These are phyloP conservation scores for Scleroderma bovista DNA, from an alignment of 768 basidiomycete genomes.

Conservation along the genomic window DNA sequence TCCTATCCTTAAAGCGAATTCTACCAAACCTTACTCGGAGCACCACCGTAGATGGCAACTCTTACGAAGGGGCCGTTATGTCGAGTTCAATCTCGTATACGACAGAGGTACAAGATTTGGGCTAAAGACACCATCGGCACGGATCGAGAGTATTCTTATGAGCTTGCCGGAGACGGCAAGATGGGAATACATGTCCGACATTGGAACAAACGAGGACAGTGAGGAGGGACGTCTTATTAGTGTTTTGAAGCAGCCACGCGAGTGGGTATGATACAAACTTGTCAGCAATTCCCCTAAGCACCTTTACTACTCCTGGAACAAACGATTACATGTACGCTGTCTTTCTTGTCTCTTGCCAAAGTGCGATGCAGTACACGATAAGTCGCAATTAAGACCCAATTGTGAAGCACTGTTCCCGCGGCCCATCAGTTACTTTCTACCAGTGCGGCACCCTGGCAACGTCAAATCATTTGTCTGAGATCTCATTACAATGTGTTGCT, in stretches of 20 bases:
- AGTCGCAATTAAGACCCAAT: too few relatives aligned
- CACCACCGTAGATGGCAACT: slow-evolving; percentile 88
- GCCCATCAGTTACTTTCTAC: too few relatives aligned
- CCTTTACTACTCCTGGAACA: too few relatives aligned
- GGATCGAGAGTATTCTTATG: slow-evolving; percentile 90
- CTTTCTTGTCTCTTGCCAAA: too few relatives aligned
- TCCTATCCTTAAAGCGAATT: slow-evolving; percentile 69
- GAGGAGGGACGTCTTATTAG: slow-evolving; percentile 62
- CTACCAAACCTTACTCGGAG: slow-evolving; percentile 51
- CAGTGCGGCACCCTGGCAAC: too few relatives aligned
- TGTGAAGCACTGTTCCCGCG: too few relatives aligned
- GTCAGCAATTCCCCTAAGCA: too few relatives aligned
- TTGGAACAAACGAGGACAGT: slow-evolving; percentile 57
- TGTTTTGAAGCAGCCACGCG: slow-evolving; percentile 54
- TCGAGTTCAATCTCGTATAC: slow-evolving; percentile 89
- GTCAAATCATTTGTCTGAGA: too few relatives aligned
- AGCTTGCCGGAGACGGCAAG: slow-evolving; percentile 80
- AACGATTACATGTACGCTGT: too few relatives aligned
- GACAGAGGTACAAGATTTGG: slow-evolving; percentile 89
- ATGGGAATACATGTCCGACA: slow-evolving; percentile 85
- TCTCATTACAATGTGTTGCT: too few relatives aligned
- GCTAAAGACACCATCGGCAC: slow-evolving; percentile 74
- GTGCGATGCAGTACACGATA: too few relatives aligned
- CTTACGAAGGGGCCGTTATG: slow-evolving; percentile 84
- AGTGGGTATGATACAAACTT: slow-evolving; percentile 64